Conservation (phyloP, 2,329 filamentous ascomycete species). For the Fusarium acutatum region DNA sequence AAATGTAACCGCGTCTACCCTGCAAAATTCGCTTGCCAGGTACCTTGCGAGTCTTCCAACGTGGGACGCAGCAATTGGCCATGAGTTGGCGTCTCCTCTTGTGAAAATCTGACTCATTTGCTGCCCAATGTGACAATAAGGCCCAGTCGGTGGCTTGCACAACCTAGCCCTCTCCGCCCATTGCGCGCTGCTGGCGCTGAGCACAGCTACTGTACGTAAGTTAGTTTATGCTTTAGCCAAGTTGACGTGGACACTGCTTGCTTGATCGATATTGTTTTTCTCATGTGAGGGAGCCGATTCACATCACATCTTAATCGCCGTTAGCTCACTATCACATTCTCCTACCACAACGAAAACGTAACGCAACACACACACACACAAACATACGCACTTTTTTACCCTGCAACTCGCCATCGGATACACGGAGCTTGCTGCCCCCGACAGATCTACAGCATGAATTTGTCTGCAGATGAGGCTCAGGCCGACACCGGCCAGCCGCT, state of each 20-base stretch:
- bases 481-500: conserved; percentile 33
- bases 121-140: conserved; percentile 39
- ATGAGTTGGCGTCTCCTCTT: conserved; percentile 17
- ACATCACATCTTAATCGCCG: conserved; percentile 34
- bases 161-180: conserved; percentile 14
- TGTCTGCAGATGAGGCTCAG: conserved; percentile 24
- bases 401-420: conserved; percentile 31
- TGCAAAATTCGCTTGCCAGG: neutral
- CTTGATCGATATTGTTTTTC: conserved; percentile 10
- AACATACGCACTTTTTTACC: neutral
- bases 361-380: neutral
- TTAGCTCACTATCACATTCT: conserved; percentile 32
- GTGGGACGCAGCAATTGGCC: conserved; percentile 40
- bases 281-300: conserved; percentile 35
- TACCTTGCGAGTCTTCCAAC: conserved; percentile 17
- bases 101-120: conserved; percentile 29
- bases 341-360: conserved; percentile 10
- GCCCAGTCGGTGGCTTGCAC: conserved; percentile 1
- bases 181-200: conserved; percentile 12
- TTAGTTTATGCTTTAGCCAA: conserved; percentile 19
- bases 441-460: conserved; percentile 35
- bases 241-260: conserved; percentile 21
- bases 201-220: conserved; percentile 17
- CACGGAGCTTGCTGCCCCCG: conserved; percentile 37
- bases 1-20: neutral